Evolutionary conservation across 352 stramenopile genomes (phyloP).

Genomic region (Pythium pyrilobum): DNA sequence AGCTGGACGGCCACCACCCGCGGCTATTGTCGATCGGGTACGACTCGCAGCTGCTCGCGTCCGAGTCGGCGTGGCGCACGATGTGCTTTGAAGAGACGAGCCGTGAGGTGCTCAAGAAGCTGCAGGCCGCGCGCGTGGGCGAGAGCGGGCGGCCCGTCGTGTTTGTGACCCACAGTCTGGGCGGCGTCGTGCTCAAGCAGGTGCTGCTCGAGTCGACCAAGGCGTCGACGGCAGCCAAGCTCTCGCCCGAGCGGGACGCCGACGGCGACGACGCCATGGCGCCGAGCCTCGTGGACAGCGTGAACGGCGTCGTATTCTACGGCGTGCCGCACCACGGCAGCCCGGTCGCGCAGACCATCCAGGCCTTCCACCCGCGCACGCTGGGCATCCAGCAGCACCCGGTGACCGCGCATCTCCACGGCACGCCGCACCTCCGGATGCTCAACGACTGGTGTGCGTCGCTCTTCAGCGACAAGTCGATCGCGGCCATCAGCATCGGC

Average conservation of each 20-base stretch:
- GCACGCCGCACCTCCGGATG: constrained; percentile 68
- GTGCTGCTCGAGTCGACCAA: constrained; percentile 53
- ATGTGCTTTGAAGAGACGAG: constrained; percentile 72
- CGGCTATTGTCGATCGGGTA: constrained; percentile 80
- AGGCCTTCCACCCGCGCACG: constrained; percentile 41
- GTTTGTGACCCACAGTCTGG: constrained; percentile 85
- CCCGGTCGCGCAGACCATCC: constrained; percentile 58
- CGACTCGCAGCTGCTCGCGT: constrained; percentile 69
- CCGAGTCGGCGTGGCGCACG: constrained; percentile 67
- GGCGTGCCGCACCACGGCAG: constrained; percentile 77
- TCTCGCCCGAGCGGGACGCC: too few species aligned
- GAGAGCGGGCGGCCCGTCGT: constrained; percentile 55
- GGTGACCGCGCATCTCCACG: constrained; percentile 69
- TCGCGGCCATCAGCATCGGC: constrained; percentile 59
- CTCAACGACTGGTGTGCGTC: constrained; percentile 72
- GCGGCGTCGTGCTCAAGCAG: constrained; percentile 78
- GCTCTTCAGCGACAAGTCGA: constrained; percentile 45
- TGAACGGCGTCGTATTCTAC: constrained; percentile 76
- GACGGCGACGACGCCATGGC: not conserved
- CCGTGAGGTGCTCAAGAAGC: constrained; percentile 51
- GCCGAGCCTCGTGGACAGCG: constrained; percentile 42
- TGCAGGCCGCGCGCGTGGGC: constrained; percentile 58
- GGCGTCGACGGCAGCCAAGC: not conserved
- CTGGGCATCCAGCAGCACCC: constrained; percentile 56
- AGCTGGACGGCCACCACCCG: constrained; percentile 44